Conservation (phyloP, 768 basidiomycete genomes). For the Gloeostereum incarnatum region DNA sequence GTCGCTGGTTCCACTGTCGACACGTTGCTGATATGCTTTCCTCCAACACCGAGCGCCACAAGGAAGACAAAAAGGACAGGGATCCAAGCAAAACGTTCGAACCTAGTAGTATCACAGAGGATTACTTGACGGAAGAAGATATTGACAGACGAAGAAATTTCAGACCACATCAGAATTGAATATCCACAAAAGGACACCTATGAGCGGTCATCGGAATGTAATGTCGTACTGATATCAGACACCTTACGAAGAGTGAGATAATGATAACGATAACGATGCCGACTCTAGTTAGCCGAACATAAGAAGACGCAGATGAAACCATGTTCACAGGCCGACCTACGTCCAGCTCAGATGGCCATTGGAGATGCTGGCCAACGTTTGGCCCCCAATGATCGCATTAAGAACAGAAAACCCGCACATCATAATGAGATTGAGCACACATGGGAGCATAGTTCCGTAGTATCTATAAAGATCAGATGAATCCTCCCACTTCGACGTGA, state of each 20-base stretch:
- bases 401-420: constrained; percentile 52
- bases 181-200: constrained; percentile 53
- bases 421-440: constrained; percentile 41
- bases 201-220: background rate
- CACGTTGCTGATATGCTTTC: constrained; percentile 32
- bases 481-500: background rate
- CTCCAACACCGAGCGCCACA: constrained; percentile 42
- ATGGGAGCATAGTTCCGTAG: constrained; percentile 34
- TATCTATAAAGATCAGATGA: constrained; percentile 26
- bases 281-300: constrained; percentile 13
- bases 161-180: constrained; percentile 39
- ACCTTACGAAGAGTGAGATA: constrained; percentile 36
- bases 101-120: too few species aligned
- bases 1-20: constrained; percentile 28
- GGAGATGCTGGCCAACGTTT: constrained; percentile 21
- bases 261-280: constrained; percentile 52
- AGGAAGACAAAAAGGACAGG: constrained; percentile 48
- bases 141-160: background rate
- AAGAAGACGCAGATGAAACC: background rate
- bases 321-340: constrained; percentile 14
- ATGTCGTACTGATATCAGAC: background rate
- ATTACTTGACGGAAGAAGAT: background rate
- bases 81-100: constrained; percentile 47
- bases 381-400: constrained; percentile 54
- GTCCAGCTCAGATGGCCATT: constrained; percentile 19